These are phyloP conservation scores for Aspergillus ochraceus DNA, from an alignment of 2,329 filamentous ascomycete species.

Conservation along the genomic window DNA sequence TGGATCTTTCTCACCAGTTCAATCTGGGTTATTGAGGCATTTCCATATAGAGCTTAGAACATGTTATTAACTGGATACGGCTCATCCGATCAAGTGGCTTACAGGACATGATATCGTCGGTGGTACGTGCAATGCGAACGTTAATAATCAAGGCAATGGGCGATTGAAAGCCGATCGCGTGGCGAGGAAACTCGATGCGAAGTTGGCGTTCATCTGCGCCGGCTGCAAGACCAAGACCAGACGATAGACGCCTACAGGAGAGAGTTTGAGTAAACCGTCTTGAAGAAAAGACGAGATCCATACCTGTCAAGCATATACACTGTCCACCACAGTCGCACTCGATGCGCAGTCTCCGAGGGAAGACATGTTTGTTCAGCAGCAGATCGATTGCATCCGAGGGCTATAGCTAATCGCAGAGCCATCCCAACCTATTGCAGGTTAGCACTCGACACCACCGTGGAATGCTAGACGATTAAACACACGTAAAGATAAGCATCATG, in stretches of 20 bases:
- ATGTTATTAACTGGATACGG: neutral
- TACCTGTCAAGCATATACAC: conserved; percentile 26
- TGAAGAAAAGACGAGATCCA: neutral
- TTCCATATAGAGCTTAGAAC: conserved; percentile 18
- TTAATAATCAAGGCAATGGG: conserved; percentile 20
- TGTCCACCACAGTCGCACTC: conserved; percentile 25
- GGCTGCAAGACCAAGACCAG: conserved; percentile 19
- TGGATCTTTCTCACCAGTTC: conserved; percentile 20
- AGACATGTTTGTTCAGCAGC: conserved; percentile 16
- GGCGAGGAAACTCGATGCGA: conserved; percentile 13
- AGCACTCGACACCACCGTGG: neutral
- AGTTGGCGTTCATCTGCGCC: conserved; percentile 22
- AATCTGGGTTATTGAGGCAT: conserved; percentile 19
- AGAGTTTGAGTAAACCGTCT: neutral
- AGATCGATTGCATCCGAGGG: conserved; percentile 17
- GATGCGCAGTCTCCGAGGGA: conserved; percentile 21
- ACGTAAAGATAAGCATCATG: conserved; percentile 24
- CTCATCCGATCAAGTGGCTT: neutral
- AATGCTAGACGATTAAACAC: neutral
- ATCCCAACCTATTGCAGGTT: conserved; percentile 14
- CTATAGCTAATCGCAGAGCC: conserved; percentile 21
- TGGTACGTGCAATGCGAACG: conserved; percentile 21
- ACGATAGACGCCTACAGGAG: conserved; percentile 15
- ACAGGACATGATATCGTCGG: conserved; percentile 25
- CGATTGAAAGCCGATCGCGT: conserved; percentile 18